A percentile compares a stretch with the other conserved stretches of the same genome.
Conservation (phyloP, 495 filamentous ascomycete species). For the Penicillium cataractarum region DNA sequence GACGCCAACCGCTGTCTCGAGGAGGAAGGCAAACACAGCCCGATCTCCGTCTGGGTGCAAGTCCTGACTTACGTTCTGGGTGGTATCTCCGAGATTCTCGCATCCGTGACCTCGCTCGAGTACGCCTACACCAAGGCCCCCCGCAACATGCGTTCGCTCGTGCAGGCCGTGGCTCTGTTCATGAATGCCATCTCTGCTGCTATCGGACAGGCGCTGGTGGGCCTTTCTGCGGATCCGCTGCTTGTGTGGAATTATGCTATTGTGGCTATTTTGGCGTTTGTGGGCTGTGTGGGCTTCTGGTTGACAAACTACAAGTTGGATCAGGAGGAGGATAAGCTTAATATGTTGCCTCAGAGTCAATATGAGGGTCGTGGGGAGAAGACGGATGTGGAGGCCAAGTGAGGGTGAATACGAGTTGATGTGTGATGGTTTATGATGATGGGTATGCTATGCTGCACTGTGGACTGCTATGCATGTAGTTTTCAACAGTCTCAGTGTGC, state of each 20-base stretch:
- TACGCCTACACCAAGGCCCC: conserved; percentile 84
- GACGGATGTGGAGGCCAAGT: conserved; percentile 27
- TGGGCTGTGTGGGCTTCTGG: conserved; percentile 67
- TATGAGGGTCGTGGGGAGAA: conserved; percentile 18
- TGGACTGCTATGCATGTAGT: background rate
- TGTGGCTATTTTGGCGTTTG: conserved; percentile 62
- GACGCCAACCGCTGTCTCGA: conserved; percentile 52
- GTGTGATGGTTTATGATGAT: conserved; percentile 1
- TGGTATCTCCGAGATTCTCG: conserved; percentile 75
- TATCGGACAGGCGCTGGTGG: conserved; percentile 68
- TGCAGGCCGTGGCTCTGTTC: conserved; percentile 69
- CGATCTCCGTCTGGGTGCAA: conserved; percentile 68
- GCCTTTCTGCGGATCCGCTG: conserved; percentile 66
- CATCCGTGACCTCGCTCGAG: conserved; percentile 65
- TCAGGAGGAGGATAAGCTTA: conserved; percentile 65
- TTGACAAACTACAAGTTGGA: conserved; percentile 61
- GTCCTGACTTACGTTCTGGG: conserved; percentile 66
- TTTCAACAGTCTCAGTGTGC: background rate
- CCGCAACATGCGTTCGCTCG: conserved; percentile 73
- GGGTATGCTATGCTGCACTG: background rate
- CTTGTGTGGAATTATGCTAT: conserved; percentile 68
- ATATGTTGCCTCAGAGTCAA: conserved; percentile 40
- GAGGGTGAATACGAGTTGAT: background rate
- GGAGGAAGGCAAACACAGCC: conserved; percentile 33
- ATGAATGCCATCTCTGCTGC: conserved; percentile 70